Percentiles rank a stretch among this genome's conserved stretches.
These are phyloP conservation scores for Sphagnum magellanicum DNA, from an alignment of 228 moss, liverwort and hornwort genomes.

Conservation along the genomic window DNA sequence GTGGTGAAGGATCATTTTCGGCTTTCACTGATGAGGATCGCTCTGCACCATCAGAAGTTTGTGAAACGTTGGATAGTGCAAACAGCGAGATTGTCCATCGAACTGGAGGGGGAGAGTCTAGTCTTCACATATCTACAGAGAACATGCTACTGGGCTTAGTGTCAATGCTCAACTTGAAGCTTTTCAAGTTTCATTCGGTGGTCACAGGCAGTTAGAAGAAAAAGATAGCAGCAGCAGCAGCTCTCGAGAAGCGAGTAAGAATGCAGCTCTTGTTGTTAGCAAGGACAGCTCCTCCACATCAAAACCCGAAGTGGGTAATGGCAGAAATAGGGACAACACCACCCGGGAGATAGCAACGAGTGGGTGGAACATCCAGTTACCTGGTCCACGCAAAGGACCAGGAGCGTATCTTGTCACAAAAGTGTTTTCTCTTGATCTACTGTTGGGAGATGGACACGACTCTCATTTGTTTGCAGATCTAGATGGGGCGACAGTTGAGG, in stretches of 20 bases:
- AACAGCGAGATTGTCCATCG: neutral
- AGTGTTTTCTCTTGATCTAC: conserved; percentile 27
- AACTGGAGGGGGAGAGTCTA: neutral
- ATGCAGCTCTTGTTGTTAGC: conserved; percentile 5
- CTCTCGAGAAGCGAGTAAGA: conserved; percentile 4
- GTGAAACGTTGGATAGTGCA: neutral
- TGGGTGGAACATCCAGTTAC: conserved; percentile 7
- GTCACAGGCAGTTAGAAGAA: conserved; percentile 28
- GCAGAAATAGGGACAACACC: neutral
- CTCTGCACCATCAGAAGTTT: neutral
- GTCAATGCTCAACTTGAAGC: conserved; percentile 36
- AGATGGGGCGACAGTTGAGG: conserved; percentile 42
- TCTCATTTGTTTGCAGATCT: conserved; percentile 28
- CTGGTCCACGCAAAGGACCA: conserved; percentile 11
- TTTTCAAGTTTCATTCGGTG: conserved; percentile 40
- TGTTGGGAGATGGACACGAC: conserved; percentile 69
- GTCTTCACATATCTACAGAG: neutral
- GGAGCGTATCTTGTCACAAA: conserved; percentile 23
- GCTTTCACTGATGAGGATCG: neutral
- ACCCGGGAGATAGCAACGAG: conserved; percentile 1
- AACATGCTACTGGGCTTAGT: conserved; percentile 14
- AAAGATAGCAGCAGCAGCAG: neutral
- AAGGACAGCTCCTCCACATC: too few species aligned
- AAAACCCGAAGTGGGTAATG: too few species aligned
- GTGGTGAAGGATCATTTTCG: neutral